phyloP scores from a whole-genome alignment of 2,329 filamentous ascomycete genomes.

The Penicillium sp. region DNA sequence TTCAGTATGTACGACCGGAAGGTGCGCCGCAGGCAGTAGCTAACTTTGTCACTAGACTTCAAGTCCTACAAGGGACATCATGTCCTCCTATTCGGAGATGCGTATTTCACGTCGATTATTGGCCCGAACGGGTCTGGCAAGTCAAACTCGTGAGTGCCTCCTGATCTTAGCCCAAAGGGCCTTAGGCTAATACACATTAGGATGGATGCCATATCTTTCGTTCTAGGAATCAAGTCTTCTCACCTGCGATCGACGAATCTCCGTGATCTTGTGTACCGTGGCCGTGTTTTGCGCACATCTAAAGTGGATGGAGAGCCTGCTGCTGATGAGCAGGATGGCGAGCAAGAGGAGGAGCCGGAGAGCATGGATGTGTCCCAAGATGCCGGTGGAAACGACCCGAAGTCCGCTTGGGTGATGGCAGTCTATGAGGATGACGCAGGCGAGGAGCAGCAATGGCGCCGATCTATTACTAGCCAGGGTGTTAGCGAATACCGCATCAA shows the following conservation, averaged over 20 bases:
- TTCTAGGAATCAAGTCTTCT: slow-evolving; percentile 97
- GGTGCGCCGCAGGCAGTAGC: slow-evolving; percentile 15
- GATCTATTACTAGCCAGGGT: slow-evolving; percentile 83
- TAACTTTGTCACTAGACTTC: slow-evolving; percentile 67
- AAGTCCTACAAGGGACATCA: slow-evolving; percentile 99
- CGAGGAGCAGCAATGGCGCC: slow-evolving; percentile 94
- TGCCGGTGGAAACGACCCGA: slow-evolving; percentile 70
- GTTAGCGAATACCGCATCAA: slow-evolving; percentile 97
- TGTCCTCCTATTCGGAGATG: slow-evolving; percentile 89
- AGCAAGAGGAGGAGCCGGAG: slow-evolving; percentile 61
- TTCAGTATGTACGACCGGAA: slow-evolving; percentile 66
- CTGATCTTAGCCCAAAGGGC: not conserved
- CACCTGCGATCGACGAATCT: slow-evolving; percentile 92
- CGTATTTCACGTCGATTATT: slow-evolving; percentile 98
- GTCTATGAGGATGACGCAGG: slow-evolving; percentile 97
- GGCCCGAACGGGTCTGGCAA: slow-evolving; percentile 99
- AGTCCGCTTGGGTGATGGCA: slow-evolving; percentile 97
- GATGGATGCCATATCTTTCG: slow-evolving; percentile 99
- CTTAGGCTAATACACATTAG: slow-evolving; percentile 48
- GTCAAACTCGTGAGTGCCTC: slow-evolving; percentile 78
- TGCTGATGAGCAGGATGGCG: slow-evolving; percentile 61
- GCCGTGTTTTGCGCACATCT: slow-evolving; percentile 85
- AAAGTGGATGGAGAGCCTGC: slow-evolving; percentile 79
- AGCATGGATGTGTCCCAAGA: slow-evolving; percentile 61
- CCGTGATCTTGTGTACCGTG: slow-evolving; percentile 92